phyloP scores from a whole-genome alignment of 257 asterid genomes.

The Primulina eburnea region DNA sequence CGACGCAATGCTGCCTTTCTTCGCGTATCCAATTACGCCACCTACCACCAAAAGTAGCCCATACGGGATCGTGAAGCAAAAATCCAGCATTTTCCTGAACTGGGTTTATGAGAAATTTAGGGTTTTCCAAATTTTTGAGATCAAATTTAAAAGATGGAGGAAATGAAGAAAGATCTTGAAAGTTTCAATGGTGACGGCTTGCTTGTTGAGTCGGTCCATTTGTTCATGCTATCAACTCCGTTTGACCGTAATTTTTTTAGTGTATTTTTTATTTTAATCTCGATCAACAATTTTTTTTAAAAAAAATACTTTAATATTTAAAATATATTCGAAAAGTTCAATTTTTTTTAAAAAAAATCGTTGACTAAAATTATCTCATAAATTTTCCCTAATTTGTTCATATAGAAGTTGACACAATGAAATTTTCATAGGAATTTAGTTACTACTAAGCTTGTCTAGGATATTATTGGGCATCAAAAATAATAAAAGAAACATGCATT shows the following conservation, averaged over 20 bases:
- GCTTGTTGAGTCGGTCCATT: not conserved
- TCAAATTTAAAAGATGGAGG: not conserved
- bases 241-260: not conserved
- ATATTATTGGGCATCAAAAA: no score
- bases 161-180: not conserved
- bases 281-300: no score
- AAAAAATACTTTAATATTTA: no score
- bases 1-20: constrained; percentile 82
- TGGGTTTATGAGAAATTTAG: constrained; percentile 12
- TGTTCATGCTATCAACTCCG: not conserved
- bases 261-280: no score
- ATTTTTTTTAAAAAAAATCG: no score
- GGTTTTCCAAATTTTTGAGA: not conserved
- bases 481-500: no score
- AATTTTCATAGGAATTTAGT: no score
- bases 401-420: no score
- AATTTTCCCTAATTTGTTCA: no score
- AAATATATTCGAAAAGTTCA: no score
- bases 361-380: no score
- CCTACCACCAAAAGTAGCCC: constrained; percentile 71
- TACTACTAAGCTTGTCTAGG: no score
- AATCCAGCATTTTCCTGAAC: constrained; percentile 75
- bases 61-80: constrained; percentile 95
- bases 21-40: constrained; percentile 73
- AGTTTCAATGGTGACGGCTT: not conserved